A percentile compares a stretch with the other conserved stretches of the same genome.
phyloP scores from a whole-genome alignment of 75 land plant species.

The Larix kaempferi region DNA sequence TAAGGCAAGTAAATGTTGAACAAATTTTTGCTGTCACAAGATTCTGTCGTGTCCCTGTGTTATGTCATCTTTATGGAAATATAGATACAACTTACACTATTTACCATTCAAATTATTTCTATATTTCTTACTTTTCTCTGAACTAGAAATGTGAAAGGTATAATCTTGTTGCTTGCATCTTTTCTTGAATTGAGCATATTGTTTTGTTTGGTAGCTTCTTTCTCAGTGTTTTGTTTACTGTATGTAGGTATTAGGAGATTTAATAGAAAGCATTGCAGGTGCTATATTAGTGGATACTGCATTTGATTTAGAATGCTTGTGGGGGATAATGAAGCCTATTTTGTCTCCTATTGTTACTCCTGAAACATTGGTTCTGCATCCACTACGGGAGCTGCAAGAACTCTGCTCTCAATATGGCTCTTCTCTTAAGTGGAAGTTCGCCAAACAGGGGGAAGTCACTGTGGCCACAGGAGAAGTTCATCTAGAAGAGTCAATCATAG shows the following conservation, averaged over 20 bases:
- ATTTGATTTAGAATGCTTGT: constrained; percentile 36
- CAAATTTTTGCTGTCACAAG: too few species aligned
- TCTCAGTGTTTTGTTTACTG: neutral
- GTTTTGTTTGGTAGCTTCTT: neutral
- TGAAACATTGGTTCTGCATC: constrained; percentile 33
- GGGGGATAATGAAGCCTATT: constrained; percentile 41
- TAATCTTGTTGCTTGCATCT: too few species aligned
- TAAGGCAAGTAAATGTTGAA: constrained; percentile 12
- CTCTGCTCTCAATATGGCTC: constrained; percentile 22
- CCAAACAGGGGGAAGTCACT: constrained; percentile 4
- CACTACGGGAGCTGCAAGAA: constrained; percentile 39
- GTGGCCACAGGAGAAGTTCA: constrained; percentile 21
- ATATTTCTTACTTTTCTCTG: too few species aligned
- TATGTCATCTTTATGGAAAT: neutral
- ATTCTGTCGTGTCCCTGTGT: neutral
- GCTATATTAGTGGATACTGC: constrained; percentile 43
- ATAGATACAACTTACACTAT: neutral
- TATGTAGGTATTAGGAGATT: constrained; percentile 27
- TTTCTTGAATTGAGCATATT: neutral
- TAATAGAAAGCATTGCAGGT: constrained; percentile 54
- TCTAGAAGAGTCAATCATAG: constrained; percentile 3
- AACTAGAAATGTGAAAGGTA: neutral
- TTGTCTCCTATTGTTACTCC: constrained; percentile 49
- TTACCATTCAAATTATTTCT: neutral
- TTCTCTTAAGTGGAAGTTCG: constrained; percentile 15